These are phyloP conservation scores for Begonia loranthoides DNA, from an alignment of 306 rosid species.

Conservation along the genomic window DNA sequence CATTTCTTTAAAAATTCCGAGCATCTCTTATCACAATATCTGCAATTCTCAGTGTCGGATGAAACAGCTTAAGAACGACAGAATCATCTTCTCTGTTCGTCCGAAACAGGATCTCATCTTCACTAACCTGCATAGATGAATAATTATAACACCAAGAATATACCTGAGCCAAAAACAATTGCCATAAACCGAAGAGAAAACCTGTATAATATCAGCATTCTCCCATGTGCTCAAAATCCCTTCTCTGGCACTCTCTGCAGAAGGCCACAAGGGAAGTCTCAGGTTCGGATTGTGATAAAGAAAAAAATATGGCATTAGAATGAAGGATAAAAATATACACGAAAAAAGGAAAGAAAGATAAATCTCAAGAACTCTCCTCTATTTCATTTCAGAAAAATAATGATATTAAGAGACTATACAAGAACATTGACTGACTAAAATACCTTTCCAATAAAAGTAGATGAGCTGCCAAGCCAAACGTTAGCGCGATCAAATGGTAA, in stretches of 20 bases:
- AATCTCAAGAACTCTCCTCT: no score
- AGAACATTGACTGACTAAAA: no score
- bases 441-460: conserved; percentile 97
- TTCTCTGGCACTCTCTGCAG: conserved; percentile 81
- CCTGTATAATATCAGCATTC: conserved; percentile 86
- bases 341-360: no score
- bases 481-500: no score
- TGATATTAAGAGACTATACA: no score
- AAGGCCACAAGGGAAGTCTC: conserved; percentile 96
- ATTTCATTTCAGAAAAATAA: no score
- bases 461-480: conserved; percentile 89
- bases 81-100: conserved; percentile 74
- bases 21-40: conserved; percentile 79
- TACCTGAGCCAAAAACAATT: neutral
- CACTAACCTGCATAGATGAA: conserved; percentile 47
- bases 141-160: no score
- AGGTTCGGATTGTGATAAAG: conserved; percentile 86
- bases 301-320: no score
- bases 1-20: no score
- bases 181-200: neutral
- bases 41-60: conserved; percentile 73
- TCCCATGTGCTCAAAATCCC: conserved; percentile 92
- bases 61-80: conserved; percentile 68
- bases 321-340: no score
- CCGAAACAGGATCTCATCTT: conserved; percentile 85